phyloP scores from a whole-genome alignment of 73 alveolate species.

The Paramecium pentaurelia region DNA sequence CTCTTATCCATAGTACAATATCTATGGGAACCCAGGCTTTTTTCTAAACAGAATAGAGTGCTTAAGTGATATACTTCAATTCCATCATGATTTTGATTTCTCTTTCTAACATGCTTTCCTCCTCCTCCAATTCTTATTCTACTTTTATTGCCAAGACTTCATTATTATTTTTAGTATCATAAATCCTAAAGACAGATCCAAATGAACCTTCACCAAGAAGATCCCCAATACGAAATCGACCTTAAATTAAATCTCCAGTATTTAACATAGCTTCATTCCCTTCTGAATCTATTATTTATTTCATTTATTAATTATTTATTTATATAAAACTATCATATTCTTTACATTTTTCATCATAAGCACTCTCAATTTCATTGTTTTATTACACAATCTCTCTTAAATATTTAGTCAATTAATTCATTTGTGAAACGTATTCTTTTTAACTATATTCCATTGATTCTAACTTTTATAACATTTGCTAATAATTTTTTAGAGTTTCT shows the following conservation, averaged over 20 bases:
- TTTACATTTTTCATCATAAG: background rate
- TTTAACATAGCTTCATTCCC: background rate
- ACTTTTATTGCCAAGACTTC: constrained; percentile 5
- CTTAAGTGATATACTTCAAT: background rate
- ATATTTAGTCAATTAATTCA: background rate
- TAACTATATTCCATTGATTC: background rate
- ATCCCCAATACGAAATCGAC: background rate
- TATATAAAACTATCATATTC: background rate
- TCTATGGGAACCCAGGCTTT: constrained; percentile 41
- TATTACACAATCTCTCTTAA: background rate
- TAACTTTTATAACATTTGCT: background rate
- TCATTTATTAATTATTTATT: background rate
- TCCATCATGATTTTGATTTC: constrained; percentile 12
- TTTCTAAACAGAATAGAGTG: background rate
- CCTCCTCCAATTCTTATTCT: background rate
- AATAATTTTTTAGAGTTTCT: background rate
- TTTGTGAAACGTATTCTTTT: background rate
- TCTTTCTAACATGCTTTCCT: constrained; percentile 40
- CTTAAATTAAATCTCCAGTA: background rate
- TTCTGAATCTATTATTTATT: background rate
- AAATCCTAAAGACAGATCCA: background rate
- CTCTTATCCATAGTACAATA: background rate
- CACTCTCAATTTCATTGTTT: background rate
- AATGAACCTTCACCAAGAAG: constrained; percentile 24
- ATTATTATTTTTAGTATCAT: background rate